A percentile compares a stretch with the other conserved stretches of the same genome.
Conservation (phyloP, 78 protist species). For the Chrysochromulina parva region DNA sequence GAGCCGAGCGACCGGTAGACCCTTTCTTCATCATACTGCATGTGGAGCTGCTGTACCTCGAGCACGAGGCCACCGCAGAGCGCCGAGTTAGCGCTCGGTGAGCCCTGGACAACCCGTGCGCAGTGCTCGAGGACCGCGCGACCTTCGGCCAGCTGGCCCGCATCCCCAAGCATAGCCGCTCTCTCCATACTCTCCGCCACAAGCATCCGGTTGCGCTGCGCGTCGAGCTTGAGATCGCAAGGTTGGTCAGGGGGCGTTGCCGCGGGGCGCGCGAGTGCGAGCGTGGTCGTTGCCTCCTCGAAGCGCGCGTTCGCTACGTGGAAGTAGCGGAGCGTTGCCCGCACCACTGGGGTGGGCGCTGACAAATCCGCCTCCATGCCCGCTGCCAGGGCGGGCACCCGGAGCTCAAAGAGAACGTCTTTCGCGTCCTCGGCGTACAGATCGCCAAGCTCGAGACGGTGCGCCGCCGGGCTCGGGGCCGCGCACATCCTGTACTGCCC, state of each 20-base stretch:
- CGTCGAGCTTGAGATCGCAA: not conserved
- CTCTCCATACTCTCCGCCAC: not conserved
- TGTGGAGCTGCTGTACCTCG: not conserved
- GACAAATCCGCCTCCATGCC: not conserved
- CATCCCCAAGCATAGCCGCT: not conserved
- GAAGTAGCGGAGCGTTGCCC: not conserved
- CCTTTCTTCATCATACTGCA: not conserved
- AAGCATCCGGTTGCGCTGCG: not conserved
- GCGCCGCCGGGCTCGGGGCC: no score
- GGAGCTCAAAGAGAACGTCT: not conserved
- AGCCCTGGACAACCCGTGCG: no score
- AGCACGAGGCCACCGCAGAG: not conserved
- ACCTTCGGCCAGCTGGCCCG: not conserved
- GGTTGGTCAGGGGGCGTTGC: not conserved
- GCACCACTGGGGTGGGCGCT: no score
- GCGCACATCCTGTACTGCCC: no score
- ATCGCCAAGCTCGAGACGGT: not conserved
- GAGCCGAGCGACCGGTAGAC: not conserved
- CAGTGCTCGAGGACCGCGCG: not conserved
- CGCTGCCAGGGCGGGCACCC: not conserved
- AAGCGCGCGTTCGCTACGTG: not conserved
- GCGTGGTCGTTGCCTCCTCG: not conserved
- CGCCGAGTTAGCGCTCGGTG: not conserved
- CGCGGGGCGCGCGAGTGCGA: not conserved
- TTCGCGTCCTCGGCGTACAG: slow-evolving; percentile 17